Base-by-base conservation (phyloP, 2,329 filamentous ascomycete species). In the Aspergillus pseudoglaucus region DNA sequence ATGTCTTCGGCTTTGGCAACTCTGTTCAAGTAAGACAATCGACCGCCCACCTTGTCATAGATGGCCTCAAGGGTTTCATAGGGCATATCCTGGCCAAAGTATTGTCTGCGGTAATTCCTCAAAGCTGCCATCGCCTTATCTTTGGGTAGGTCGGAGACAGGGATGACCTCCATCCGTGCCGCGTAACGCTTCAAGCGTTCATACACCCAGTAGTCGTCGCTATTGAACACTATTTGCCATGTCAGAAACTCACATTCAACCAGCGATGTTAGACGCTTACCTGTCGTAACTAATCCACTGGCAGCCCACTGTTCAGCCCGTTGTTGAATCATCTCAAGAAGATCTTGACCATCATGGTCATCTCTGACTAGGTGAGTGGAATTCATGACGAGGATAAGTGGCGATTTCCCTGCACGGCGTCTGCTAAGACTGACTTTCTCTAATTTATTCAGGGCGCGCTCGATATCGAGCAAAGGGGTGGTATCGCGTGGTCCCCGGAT, bases 141-240 rank as follows among this genome's bases (percentile, higher is more conserved):
- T 65, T 90, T 95, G 45, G 86, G 82, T 6, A 98, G 75, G 66
- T 98, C 93, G 4, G 81, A 78, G 38, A 98, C 84, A 7, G 89
- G 83, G 33, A 95, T 84, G 4, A 98, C 87, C 62, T 96, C 90
- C 88, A 98, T 95, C 41, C 93, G 83, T 2, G 90, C 95, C 3
- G 90, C 88, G 50, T 95, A 85, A 65, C 88, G 85, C 75, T 96
- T 96, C 45, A 98, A 74, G 12, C 90, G 81, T 67, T 98, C 93
- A 61, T 96, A 97, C 0, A 98, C 87, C 93, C 93, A 98, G 70
- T 95, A 98, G 65, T 97, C 93, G 68, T 98, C 93, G 46, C 84
- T 90, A 70, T 96, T 97, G 72, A 98, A 90, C 30, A 98, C 84
- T 76, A 89, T 50, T 42, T 7, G 18, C 44, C 48, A 33, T 38